Conservation (phyloP, 768 basidiomycete genomes). For the Gloeostereum incarnatum region DNA sequence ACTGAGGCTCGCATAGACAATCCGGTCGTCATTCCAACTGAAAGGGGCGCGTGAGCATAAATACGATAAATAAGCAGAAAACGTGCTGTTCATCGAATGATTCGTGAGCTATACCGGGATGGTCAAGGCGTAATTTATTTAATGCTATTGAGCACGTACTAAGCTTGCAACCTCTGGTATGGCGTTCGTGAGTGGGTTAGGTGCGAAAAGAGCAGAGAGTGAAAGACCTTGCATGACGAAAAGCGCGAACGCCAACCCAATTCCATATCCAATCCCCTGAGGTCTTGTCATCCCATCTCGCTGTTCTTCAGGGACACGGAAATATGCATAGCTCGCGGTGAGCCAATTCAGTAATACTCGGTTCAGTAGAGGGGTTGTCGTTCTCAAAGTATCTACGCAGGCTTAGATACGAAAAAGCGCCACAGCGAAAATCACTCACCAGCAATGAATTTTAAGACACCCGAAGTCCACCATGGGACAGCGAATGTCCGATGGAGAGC, state of each 20-base stretch:
- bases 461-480: constrained; percentile 7
- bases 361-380: constrained; percentile 36
- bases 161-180: constrained; percentile 21
- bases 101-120: constrained; percentile 15
- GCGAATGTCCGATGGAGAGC: constrained; percentile 7
- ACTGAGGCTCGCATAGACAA: constrained; percentile 26
- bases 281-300: constrained; percentile 19
- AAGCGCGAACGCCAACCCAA: constrained; percentile 39
- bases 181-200: constrained; percentile 1
- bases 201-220: constrained; percentile 1
- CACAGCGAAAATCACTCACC: constrained; percentile 1
- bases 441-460: constrained; percentile 5
- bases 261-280: constrained; percentile 38
- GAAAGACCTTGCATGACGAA: constrained; percentile 40
- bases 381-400: constrained; percentile 30
- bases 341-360: constrained; percentile 40
- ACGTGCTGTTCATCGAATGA: constrained; percentile 21
- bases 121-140: not conserved
- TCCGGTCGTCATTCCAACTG: constrained; percentile 26
- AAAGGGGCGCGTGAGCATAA: not conserved
- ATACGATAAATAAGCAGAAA: not conserved
- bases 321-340: constrained; percentile 27
- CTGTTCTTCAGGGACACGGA: constrained; percentile 19
- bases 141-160: constrained; percentile 11
- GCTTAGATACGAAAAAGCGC: not conserved